These are phyloP conservation scores for Dimargaris cristalligena DNA, from an alignment of 192 early-diverging fungal species.

Conservation along the genomic window DNA sequence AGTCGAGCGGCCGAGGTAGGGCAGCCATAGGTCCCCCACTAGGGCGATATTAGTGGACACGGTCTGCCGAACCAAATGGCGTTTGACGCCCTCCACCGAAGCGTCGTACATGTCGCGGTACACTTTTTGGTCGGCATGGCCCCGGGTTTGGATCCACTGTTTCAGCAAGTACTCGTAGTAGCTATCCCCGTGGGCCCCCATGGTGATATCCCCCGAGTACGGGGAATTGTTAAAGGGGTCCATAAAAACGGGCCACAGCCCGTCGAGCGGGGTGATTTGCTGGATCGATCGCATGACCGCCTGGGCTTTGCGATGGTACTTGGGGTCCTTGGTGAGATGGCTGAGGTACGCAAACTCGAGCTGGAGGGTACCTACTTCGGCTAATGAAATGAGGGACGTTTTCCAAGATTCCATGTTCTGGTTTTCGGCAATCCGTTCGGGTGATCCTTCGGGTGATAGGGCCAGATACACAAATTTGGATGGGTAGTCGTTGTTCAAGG, in stretches of 20 bases:
- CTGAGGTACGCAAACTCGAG: conserved; percentile 81
- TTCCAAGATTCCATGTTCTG: background rate
- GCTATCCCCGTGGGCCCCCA: conserved; percentile 78
- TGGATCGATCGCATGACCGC: conserved; percentile 32
- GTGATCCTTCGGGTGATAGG: conserved; percentile 1
- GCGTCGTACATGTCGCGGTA: conserved; percentile 46
- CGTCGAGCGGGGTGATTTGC: conserved; percentile 14
- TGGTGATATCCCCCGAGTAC: conserved; percentile 22
- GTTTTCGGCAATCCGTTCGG: background rate
- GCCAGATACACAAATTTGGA: background rate
- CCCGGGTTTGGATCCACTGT: conserved; percentile 50
- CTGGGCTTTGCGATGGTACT: conserved; percentile 67
- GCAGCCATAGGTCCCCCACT: background rate
- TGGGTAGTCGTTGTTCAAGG: background rate
- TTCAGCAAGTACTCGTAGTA: conserved; percentile 93
- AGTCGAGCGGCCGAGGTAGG: background rate
- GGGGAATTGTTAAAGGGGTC: conserved; percentile 20
- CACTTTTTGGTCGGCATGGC: conserved; percentile 31
- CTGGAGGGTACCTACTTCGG: conserved; percentile 74
- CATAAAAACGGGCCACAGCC: conserved; percentile 17
- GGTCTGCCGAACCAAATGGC: conserved; percentile 29
- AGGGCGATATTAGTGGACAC: background rate
- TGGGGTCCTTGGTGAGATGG: conserved; percentile 54
- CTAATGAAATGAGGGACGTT: conserved; percentile 13
- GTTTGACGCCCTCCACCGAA: conserved; percentile 46